phyloP scores from a whole-genome alignment of 31 red algal species.

The Endocladia muricata region DNA sequence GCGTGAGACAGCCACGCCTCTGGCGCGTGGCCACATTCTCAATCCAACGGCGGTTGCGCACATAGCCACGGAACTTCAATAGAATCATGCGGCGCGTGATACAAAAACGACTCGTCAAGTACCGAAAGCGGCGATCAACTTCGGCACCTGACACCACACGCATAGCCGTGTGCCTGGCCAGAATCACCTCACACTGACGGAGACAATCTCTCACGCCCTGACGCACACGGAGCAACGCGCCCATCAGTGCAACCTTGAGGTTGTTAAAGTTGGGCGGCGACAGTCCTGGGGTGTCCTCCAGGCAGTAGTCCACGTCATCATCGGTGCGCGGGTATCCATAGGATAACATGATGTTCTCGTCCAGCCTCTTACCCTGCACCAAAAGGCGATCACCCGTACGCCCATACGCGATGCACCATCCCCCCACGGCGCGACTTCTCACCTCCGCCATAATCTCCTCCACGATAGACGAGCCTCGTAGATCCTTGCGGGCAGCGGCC shows the following conservation, averaged over 20 bases:
- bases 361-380: too few species aligned
- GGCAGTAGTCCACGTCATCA: constrained; percentile 25
- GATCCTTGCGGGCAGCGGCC: too few species aligned
- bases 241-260: constrained; percentile 17
- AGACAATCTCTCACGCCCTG: not conserved
- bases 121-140: not conserved
- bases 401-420: too few species aligned
- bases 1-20: constrained; percentile 18
- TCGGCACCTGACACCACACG: constrained; percentile 15
- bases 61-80: constrained; percentile 35
- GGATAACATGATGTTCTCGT: not conserved
- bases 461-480: too few species aligned
- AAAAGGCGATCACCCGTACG: too few species aligned
- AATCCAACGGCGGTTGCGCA: constrained; percentile 32
- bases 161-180: constrained; percentile 1
- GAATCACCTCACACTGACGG: constrained; percentile 5
- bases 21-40: constrained; percentile 26
- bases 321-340: constrained; percentile 29
- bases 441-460: too few species aligned
- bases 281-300: constrained; percentile 26
- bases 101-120: constrained; percentile 9
- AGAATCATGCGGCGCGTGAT: constrained; percentile 7
- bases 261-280: not conserved
- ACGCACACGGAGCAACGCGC: not conserved
- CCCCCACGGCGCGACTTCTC: too few species aligned